Evolutionary conservation across 305 asterid species (phyloP).

Genomic region (Fraxinus dipetala): DNA sequence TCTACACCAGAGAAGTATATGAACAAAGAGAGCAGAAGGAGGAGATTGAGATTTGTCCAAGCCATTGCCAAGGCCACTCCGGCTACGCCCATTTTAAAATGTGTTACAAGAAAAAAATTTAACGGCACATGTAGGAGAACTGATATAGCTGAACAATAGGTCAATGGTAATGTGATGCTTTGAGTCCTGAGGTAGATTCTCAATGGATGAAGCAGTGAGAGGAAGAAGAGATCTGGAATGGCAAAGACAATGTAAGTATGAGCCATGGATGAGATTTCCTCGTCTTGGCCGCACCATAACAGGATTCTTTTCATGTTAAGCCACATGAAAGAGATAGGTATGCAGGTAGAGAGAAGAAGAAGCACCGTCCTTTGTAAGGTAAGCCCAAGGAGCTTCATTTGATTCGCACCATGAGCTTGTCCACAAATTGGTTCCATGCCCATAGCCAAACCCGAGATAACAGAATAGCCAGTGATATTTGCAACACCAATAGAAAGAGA

Average conservation of each 20-base stretch:
- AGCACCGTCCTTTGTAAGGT: constrained; percentile 76
- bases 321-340: constrained; percentile 83
- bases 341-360: constrained; percentile 62
- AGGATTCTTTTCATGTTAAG: constrained; percentile 68
- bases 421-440: constrained; percentile 99
- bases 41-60: constrained; percentile 60
- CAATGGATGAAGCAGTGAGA: constrained; percentile 74
- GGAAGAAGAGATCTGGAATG: constrained; percentile 74
- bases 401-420: constrained; percentile 85
- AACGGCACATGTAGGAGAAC: constrained; percentile 65
- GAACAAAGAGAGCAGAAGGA: constrained; percentile 44
- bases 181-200: constrained; percentile 73
- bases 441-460: constrained; percentile 89
- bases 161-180: constrained; percentile 64
- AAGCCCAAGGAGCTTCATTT: constrained; percentile 80
- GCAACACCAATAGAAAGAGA: constrained; percentile 87
- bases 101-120: constrained; percentile 55
- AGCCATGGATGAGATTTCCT: constrained; percentile 63
- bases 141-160: constrained; percentile 61
- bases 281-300: constrained; percentile 74
- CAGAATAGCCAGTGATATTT: constrained; percentile 90
- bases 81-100: constrained; percentile 50
- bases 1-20: constrained; percentile 61
- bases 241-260: constrained; percentile 71
- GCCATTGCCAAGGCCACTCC: constrained; percentile 89